phyloP scores from a whole-genome alignment of 176 grass and related monocot species.

The Aegilops umbellulata region DNA sequence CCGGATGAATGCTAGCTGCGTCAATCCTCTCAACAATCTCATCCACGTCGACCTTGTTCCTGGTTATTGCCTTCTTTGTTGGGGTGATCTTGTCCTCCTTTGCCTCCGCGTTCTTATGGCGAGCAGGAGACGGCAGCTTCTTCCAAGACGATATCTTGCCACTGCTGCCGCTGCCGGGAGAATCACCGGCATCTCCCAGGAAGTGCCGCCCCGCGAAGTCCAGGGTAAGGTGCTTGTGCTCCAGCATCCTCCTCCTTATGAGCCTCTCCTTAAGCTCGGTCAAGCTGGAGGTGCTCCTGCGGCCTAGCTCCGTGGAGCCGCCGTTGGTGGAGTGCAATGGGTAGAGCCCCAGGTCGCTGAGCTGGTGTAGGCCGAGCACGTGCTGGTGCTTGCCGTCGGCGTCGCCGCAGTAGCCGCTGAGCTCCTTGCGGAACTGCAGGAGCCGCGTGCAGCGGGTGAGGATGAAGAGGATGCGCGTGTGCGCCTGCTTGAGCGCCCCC shows the following conservation, averaged over 20 bases:
- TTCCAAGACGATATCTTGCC: slow-evolving; percentile 90
- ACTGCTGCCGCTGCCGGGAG: slow-evolving; percentile 39
- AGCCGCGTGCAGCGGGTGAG: slow-evolving; percentile 88
- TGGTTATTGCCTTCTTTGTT: slow-evolving; percentile 48
- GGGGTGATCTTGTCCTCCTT: slow-evolving; percentile 32
- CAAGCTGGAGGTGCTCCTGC: slow-evolving; percentile 57
- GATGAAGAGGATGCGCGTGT: slow-evolving; percentile 86
- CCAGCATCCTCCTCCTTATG: slow-evolving; percentile 63
- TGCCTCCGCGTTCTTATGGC: slow-evolving; percentile 10
- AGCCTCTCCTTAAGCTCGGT: slow-evolving; percentile 85
- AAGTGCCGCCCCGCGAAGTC: slow-evolving; percentile 52
- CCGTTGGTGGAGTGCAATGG: slow-evolving; percentile 18
- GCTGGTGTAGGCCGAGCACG: slow-evolving; percentile 67
- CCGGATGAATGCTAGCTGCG: slow-evolving; percentile 42
- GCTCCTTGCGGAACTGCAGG: slow-evolving; percentile 87
- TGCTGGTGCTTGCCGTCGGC: slow-evolving; percentile 30
- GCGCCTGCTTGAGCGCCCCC: slow-evolving; percentile 66
- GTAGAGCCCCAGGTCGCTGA: slow-evolving; percentile 86
- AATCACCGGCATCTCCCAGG: slow-evolving; percentile 16
- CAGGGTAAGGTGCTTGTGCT: slow-evolving; percentile 61
- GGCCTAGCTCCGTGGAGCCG: slow-evolving; percentile 46
- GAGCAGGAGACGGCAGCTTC: slow-evolving; percentile 84
- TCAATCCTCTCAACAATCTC: slow-evolving; percentile 60
- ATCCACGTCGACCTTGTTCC: slow-evolving; percentile 47
- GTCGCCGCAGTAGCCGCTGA: slow-evolving; percentile 1